Base-by-base conservation (phyloP, 192 early-diverging fungal species). In the Podila clonocystis region DNA sequence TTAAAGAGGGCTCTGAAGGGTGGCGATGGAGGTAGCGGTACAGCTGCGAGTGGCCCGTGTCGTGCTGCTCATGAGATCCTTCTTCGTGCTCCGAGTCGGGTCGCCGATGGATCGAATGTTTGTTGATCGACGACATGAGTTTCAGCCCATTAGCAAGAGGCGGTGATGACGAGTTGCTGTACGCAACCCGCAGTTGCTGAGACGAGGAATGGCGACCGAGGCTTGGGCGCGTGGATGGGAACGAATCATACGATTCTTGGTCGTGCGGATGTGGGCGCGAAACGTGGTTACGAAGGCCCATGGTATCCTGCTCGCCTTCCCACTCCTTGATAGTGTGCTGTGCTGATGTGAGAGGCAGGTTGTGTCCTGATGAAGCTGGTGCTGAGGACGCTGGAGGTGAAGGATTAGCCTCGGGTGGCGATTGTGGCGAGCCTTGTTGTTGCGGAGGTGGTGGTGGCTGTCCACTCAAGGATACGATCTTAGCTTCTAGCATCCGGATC, bases 401-500 rank as follows among this genome's bases (percentile, higher is more conserved):
- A 30, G 22, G 59, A 15, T 31, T 30, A 2, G 59, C 30, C 28
- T 31, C 59, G 30, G 7, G 59, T 33, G 30, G 59, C 11, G 59
- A 61, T 34, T 20, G 30, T 30, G 59, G 30, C 17, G 59, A 61
- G 5, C 41, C 41, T 34, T 67, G 65, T 29, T 57, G 65, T 36
- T 36, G 34, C 7, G 34, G 34, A 15, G 50, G 65, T 12, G 52
- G 52, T 22, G 52, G 52, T 4, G 65, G 52, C 20, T 50, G 52
- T 11, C 30, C 30, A 20, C 29, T 30, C 0, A 41, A n/a, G 34
- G 29, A 1, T 3, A 36, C 58, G n/a, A 69, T 30, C 28, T 36
- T 30, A 20, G 28, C 31, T 30, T 78, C 75, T 12, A 78, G 36
- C 31, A 64, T 68, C 15, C 62, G 61, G 38, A 73, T 80, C 9